A percentile compares a stretch with the other conserved stretches of the same genome.
Evolutionary conservation across 1,139 yeast species (phyloP).

Genomic region (Saccharomyces hybrid): DNA sequence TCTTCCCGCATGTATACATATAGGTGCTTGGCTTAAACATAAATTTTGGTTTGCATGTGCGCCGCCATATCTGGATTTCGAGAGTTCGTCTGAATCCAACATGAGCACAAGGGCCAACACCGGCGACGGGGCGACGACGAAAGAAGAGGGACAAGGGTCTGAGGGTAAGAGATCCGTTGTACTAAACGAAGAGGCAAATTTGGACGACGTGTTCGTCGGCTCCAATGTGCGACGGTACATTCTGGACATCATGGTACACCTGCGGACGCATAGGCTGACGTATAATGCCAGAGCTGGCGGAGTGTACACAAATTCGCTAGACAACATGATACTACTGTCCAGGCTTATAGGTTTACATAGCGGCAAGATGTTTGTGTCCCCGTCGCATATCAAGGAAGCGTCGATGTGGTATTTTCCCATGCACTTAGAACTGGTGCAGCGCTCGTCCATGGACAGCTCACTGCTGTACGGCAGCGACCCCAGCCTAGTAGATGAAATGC

Average conservation of each 20-base stretch:
- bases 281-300: slow-evolving; percentile 31
- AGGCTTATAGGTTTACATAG: slow-evolving; percentile 16
- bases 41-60: slow-evolving; percentile 28
- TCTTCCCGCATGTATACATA: slow-evolving; percentile 4
- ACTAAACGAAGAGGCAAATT: neutral
- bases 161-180: neutral
- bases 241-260: slow-evolving; percentile 30
- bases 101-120: neutral
- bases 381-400: slow-evolving; percentile 26
- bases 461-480: slow-evolving; percentile 28
- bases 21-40: slow-evolving; percentile 20
- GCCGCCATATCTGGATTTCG: slow-evolving; percentile 7
- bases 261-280: slow-evolving; percentile 29
- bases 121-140: neutral
- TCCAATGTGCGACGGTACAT: slow-evolving; percentile 27
- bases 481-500: slow-evolving; percentile 23
- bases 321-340: slow-evolving; percentile 21
- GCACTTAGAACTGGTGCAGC: slow-evolving; percentile 23
- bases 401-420: slow-evolving; percentile 28
- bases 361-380: slow-evolving; percentile 20
- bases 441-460: slow-evolving; percentile 23
- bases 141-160: neutral
- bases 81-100: neutral
- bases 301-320: slow-evolving; percentile 19
- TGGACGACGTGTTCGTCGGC: slow-evolving; percentile 15